These are phyloP conservation scores for Carallia pectinifolia DNA, from an alignment of 345 rosid species.

Conservation along the genomic window DNA sequence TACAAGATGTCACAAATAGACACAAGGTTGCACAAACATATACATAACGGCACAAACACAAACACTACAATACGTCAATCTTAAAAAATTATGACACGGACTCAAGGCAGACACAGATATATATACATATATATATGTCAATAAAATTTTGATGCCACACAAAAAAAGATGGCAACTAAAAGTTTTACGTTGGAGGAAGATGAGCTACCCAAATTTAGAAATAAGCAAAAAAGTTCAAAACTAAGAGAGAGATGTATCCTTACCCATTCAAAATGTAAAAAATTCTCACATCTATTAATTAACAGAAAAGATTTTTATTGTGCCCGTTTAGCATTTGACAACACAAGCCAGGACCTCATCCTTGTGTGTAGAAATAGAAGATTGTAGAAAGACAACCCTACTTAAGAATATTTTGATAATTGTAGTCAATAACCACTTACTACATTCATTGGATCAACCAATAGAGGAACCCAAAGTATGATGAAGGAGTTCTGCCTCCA, in stretches of 20 bases:
- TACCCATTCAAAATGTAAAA: conserved; percentile 1
- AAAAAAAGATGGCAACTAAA: background rate
- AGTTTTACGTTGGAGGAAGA: background rate
- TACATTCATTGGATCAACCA: background rate
- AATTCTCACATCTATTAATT: conserved; percentile 7
- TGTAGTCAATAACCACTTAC: background rate
- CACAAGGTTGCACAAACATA: too few species aligned
- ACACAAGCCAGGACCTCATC: conserved; percentile 10
- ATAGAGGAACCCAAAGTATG: background rate
- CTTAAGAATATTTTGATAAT: background rate
- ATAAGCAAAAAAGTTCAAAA: background rate
- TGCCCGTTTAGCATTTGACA: conserved; percentile 8
- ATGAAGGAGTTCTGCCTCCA: too few species aligned
- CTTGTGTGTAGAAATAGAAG: conserved; percentile 7
- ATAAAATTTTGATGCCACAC: conserved; percentile 3
- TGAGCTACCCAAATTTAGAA: background rate
- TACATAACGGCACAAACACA: too few species aligned
- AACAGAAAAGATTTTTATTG: conserved; percentile 15
- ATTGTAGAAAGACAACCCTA: conserved; percentile 5
- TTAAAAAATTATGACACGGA: too few species aligned
- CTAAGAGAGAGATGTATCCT: background rate
- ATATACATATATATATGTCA: background rate
- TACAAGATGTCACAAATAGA: too few species aligned
- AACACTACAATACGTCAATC: too few species aligned
- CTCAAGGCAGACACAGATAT: too few species aligned